These are phyloP conservation scores for Xenoacremonium recifei DNA, from an alignment of 2,329 filamentous ascomycete genomes.

Conservation along the genomic window DNA sequence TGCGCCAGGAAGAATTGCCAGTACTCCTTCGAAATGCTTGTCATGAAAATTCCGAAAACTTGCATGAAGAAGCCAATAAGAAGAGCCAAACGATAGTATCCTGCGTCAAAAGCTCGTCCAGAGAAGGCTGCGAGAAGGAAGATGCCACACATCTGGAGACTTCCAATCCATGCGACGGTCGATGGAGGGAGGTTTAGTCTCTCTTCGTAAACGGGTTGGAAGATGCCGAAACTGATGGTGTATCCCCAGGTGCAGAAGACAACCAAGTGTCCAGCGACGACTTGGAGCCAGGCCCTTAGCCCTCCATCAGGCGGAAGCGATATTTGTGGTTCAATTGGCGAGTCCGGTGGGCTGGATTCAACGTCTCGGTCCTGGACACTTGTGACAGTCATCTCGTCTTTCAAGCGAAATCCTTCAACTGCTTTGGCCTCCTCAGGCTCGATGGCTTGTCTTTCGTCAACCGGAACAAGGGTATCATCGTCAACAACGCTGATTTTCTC, in stretches of 20 bases:
- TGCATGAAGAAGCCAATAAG: slow-evolving; percentile 40
- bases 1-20: slow-evolving; percentile 52
- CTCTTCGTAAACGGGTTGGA: slow-evolving; percentile 37
- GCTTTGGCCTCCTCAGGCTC: not conserved
- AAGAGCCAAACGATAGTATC: slow-evolving; percentile 35
- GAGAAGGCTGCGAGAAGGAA: slow-evolving; percentile 40
- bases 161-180: slow-evolving; percentile 48
- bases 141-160: slow-evolving; percentile 44
- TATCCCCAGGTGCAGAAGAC: slow-evolving; percentile 40
- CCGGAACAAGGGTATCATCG: not conserved
- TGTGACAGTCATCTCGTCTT: not conserved
- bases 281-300: slow-evolving; percentile 36
- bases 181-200: slow-evolving; percentile 31
- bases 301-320: slow-evolving; percentile 35
- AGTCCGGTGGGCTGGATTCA: not conserved
- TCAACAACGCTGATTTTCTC: not conserved
- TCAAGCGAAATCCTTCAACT: not conserved
- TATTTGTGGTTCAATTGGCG: slow-evolving; percentile 17
- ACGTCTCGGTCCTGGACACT: not conserved
- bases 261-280: slow-evolving; percentile 36
- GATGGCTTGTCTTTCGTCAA: not conserved
- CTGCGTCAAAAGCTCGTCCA: slow-evolving; percentile 41
- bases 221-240: slow-evolving; percentile 39
- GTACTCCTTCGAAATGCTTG: slow-evolving; percentile 41
- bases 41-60: slow-evolving; percentile 43